These are phyloP conservation scores for Cyclotella cryptica DNA, from an alignment of 108 stramenopile species.

Conservation along the genomic window DNA sequence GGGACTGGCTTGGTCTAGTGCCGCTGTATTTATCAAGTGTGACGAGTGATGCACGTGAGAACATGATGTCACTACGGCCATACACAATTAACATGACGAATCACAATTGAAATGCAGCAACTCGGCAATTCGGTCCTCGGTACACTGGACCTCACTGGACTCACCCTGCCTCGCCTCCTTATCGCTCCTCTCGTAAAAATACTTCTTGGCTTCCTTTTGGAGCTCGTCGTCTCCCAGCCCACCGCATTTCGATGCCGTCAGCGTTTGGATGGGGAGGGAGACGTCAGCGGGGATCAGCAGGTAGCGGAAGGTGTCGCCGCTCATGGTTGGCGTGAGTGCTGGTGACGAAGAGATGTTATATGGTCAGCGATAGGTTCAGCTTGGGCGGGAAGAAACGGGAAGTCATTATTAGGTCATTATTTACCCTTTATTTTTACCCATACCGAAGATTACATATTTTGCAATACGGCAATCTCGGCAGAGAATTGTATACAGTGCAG, in stretches of 20 bases:
- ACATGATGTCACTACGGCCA: neutral
- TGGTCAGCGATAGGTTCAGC: too few relatives aligned
- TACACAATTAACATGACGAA: neutral
- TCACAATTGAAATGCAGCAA: neutral
- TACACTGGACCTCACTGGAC: neutral
- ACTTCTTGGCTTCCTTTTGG: conserved; percentile 67
- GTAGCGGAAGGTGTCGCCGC: conserved; percentile 53
- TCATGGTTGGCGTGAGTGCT: too few relatives aligned
- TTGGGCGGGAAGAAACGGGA: too few relatives aligned
- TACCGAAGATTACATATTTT: too few relatives aligned
- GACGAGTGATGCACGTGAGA: neutral
- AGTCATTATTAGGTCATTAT: too few relatives aligned
- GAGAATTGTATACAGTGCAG: too few relatives aligned
- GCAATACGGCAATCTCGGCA: too few relatives aligned
- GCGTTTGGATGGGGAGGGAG: conserved; percentile 49
- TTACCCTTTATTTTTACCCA: too few relatives aligned
- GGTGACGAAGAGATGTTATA: too few relatives aligned
- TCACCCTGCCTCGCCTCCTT: conserved; percentile 38
- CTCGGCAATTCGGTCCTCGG: neutral
- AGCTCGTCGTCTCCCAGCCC: conserved; percentile 70
- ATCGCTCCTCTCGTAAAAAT: conserved; percentile 61
- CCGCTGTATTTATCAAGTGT: conserved; percentile 16
- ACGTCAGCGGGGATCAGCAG: conserved; percentile 70
- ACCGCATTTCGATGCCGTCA: conserved; percentile 59
- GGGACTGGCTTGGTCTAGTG: conserved; percentile 51